Conservation (phyloP, 129 eudicot species). For the Silybum marianum region DNA sequence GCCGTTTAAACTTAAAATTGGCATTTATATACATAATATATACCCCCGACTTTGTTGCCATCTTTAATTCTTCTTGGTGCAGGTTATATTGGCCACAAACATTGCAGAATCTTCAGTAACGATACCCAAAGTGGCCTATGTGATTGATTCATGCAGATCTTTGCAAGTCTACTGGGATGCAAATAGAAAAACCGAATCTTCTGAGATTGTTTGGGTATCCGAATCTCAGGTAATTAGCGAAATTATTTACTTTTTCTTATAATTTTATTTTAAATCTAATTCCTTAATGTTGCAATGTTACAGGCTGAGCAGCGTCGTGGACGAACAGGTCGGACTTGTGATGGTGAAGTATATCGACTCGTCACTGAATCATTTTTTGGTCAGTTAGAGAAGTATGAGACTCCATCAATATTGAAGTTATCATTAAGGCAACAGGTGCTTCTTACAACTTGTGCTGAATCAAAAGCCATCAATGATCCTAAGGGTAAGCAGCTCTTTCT, state of each 20-base stretch:
- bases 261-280: background rate
- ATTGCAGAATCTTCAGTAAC: conserved; percentile 98
- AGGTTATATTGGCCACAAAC: conserved; percentile 95
- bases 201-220: conserved; percentile 90
- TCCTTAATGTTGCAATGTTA: conserved; percentile 21
- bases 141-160: conserved; percentile 94
- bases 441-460: conserved; percentile 82
- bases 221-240: conserved; percentile 74
- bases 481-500: conserved; percentile 49
- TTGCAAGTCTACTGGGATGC: conserved; percentile 93
- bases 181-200: conserved; percentile 57
- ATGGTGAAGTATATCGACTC: conserved; percentile 77
- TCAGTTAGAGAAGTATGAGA: conserved; percentile 62
- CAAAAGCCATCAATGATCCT: conserved; percentile 82
- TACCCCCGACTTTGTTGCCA: too few species aligned
- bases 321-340: conserved; percentile 98
- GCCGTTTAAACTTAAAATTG: too few species aligned
- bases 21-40: too few species aligned
- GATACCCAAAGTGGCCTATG: conserved; percentile 90
- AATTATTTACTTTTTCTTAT: background rate
- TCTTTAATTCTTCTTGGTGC: conserved; percentile 21
- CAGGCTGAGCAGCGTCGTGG: conserved; percentile 95
- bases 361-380: conserved; percentile 83
- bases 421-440: conserved; percentile 88
- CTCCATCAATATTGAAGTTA: conserved; percentile 77